Percentiles rank a stretch among this genome's conserved stretches.
Evolutionary conservation across 2,329 filamentous ascomycete species (phyloP).

Genomic region (Dryadomyces sulphureus): DNA sequence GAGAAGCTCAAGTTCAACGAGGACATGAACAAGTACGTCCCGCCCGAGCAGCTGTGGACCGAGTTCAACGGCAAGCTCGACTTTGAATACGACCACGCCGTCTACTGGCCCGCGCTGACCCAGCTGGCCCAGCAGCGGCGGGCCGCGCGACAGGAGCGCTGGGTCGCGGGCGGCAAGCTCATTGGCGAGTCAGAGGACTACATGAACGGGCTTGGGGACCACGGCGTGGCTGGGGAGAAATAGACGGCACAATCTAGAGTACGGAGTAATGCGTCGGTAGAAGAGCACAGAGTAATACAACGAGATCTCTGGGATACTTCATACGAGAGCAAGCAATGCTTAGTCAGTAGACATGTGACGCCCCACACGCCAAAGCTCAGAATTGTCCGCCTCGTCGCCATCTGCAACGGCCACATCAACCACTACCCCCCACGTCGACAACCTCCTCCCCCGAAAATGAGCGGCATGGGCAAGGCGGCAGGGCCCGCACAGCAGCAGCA

Average conservation of each 20-base stretch:
- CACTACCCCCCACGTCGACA: background rate
- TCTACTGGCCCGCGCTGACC: slow-evolving; percentile 80
- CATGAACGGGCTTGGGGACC: slow-evolving; percentile 48
- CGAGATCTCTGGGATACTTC: background rate
- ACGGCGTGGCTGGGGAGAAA: slow-evolving; percentile 5
- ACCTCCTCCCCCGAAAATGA: background rate
- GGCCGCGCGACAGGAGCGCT: slow-evolving; percentile 49
- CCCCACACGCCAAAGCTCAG: too few species aligned
- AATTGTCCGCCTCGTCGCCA: too few species aligned
- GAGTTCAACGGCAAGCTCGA: slow-evolving; percentile 61
- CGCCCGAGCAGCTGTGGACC: slow-evolving; percentile 67
- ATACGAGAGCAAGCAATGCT: too few species aligned
- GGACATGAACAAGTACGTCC: slow-evolving; percentile 70
- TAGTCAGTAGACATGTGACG: too few species aligned
- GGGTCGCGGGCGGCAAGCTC: slow-evolving; percentile 64
- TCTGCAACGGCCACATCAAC: too few species aligned
- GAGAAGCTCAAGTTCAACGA: slow-evolving; percentile 98
- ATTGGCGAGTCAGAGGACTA: slow-evolving; percentile 82
- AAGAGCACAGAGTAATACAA: background rate
- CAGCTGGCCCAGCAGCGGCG: slow-evolving; percentile 53
- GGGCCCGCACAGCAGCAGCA: slow-evolving; percentile 3
- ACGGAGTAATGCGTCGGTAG: background rate
- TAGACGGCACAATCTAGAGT: background rate
- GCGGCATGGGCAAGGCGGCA: slow-evolving; percentile 5
- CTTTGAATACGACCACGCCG: slow-evolving; percentile 79